Evolutionary conservation across 352 stramenopile genomes (phyloP).

Genomic region (Phytophthora idaei): DNA sequence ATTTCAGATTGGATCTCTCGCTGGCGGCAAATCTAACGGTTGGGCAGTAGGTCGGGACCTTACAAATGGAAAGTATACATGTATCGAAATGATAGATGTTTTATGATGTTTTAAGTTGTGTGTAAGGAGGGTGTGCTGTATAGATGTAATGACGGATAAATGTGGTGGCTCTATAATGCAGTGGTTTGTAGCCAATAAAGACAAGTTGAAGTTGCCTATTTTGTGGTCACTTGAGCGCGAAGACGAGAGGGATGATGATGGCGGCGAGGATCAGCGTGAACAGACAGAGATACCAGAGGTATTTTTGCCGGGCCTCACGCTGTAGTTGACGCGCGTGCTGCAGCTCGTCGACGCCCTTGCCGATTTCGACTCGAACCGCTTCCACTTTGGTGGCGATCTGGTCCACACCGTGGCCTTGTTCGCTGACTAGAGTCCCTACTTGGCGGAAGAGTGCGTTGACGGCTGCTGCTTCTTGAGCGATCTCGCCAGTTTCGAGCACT

Average conservation of each 20-base stretch:
- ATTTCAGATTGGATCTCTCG: constrained; percentile 40
- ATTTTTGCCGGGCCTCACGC: constrained; percentile 67
- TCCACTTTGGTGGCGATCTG: constrained; percentile 80
- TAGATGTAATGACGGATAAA: constrained; percentile 1
- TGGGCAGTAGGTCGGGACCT: background rate
- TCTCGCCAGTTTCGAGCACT: constrained; percentile 65
- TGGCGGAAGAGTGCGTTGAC: constrained; percentile 78
- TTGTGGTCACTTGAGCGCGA: constrained; percentile 34
- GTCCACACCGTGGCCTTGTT: constrained; percentile 74
- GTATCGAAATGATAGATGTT: constrained; percentile 1
- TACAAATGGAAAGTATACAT: constrained; percentile 5
- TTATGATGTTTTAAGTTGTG: constrained; percentile 1
- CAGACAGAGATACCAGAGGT: constrained; percentile 51
- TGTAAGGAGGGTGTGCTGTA: background rate
- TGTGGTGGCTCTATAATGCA: constrained; percentile 3
- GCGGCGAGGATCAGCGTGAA: constrained; percentile 41
- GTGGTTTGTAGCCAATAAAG: constrained; percentile 5
- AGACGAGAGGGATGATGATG: constrained; percentile 60
- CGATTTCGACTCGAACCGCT: constrained; percentile 74
- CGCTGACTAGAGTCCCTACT: constrained; percentile 60
- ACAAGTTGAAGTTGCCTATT: constrained; percentile 16
- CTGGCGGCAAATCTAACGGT: constrained; percentile 21
- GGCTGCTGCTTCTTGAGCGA: constrained; percentile 63
- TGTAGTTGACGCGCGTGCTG: constrained; percentile 67
- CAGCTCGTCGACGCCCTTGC: constrained; percentile 70